Evolutionary conservation across 2,329 filamentous ascomycete genomes (phyloP).

Genomic region (Aspergillus transmontanensis): DNA sequence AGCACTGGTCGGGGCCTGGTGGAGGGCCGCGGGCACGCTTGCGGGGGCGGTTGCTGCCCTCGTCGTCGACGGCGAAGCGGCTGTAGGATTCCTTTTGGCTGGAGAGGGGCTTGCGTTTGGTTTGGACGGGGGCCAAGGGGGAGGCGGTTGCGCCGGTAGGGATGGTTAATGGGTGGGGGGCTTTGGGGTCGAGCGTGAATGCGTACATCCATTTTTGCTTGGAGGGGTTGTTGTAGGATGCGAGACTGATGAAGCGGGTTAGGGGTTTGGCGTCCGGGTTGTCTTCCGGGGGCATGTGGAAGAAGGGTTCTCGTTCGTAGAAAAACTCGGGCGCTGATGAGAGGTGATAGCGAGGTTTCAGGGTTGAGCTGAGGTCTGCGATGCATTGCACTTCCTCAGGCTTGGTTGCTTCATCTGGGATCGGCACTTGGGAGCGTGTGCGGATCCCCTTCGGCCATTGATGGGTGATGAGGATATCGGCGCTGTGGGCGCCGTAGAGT

Average conservation of each 20-base stretch:
- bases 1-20: constrained; percentile 76
- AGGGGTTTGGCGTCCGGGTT: constrained; percentile 60
- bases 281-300: constrained; percentile 62
- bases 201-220: constrained; percentile 69
- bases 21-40: constrained; percentile 52
- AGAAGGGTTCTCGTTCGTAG: constrained; percentile 92
- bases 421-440: constrained; percentile 65
- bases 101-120: constrained; percentile 59
- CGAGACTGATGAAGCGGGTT: constrained; percentile 90
- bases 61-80: constrained; percentile 43
- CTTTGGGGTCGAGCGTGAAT: constrained; percentile 68
- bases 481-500: constrained; percentile 72
- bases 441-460: constrained; percentile 80
- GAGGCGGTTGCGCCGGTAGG: constrained; percentile 74
- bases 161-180: constrained; percentile 61
- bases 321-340: constrained; percentile 70
- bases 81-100: constrained; percentile 39
- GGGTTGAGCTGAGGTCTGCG: constrained; percentile 72
- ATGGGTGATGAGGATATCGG: constrained; percentile 85
- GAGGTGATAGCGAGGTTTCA: constrained; percentile 94
- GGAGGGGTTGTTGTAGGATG: constrained; percentile 70
- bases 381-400: constrained; percentile 66
- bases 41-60: constrained; percentile 38
- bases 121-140: constrained; percentile 57
- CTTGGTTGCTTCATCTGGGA: constrained; percentile 57